A percentile compares a stretch with the other conserved stretches of the same genome.
Conservation (phyloP, 768 basidiomycete species). For the Phaeotremella fagi region DNA sequence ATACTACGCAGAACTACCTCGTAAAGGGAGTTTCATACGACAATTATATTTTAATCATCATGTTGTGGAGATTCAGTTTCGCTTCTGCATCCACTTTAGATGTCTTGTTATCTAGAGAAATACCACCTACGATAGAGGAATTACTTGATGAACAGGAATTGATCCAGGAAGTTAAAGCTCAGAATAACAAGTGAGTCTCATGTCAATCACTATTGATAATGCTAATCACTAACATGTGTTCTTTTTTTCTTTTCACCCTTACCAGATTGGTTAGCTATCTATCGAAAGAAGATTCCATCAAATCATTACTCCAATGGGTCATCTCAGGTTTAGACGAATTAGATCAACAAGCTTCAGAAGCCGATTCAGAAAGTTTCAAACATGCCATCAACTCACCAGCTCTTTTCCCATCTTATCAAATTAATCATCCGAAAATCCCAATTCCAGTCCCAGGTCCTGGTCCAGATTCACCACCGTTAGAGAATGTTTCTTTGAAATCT, state of each 20-base stretch:
- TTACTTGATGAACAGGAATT: slow-evolving; percentile 91
- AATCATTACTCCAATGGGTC: slow-evolving; percentile 43
- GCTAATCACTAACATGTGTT: slow-evolving; percentile 79
- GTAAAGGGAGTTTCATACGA: too few species aligned
- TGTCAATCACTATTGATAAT: too few species aligned
- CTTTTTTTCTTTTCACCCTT: slow-evolving; percentile 55
- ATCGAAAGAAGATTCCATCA: slow-evolving; percentile 31
- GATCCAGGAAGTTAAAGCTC: slow-evolving; percentile 88
- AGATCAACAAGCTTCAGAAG: slow-evolving; percentile 30
- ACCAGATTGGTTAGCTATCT: slow-evolving; percentile 39
- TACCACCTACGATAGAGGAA: slow-evolving; percentile 62
- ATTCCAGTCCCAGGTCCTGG: slow-evolving; percentile 16
- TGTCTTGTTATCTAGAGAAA: slow-evolving; percentile 82
- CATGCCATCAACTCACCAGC: slow-evolving; percentile 10
- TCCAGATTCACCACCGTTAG: slow-evolving; percentile 26
- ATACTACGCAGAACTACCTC: too few species aligned
- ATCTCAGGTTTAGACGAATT: slow-evolving; percentile 45
- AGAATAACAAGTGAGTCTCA: slow-evolving; percentile 61
- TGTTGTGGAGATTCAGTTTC: slow-evolving; percentile 48
- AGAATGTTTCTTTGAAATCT: slow-evolving; percentile 13
- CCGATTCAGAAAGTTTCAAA: slow-evolving; percentile 19
- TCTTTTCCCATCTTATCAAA: slow-evolving; percentile 21
- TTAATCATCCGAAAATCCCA: slow-evolving; percentile 1
- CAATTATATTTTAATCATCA: too few species aligned
- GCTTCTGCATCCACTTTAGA: slow-evolving; percentile 55